Conservation (phyloP, 805 yeast genomes). For the Kuraishia borneana region DNA sequence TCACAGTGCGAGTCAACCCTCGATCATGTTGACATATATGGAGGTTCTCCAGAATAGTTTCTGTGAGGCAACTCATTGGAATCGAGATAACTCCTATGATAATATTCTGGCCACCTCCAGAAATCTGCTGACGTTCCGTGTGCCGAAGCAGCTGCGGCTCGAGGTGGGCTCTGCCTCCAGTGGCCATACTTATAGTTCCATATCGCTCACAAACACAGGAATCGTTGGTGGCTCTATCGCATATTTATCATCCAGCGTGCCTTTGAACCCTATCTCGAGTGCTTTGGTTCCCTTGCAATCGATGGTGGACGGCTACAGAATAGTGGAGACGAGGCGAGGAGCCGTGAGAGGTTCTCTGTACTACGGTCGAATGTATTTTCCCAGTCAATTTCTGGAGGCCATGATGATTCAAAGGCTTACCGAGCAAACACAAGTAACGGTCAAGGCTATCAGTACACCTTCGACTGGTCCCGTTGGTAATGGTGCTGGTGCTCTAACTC, state of each 20-base stretch:
- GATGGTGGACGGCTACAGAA: conserved; percentile 57
- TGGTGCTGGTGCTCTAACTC: conserved; percentile 36
- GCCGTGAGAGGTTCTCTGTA: conserved; percentile 29
- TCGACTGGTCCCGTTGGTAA: conserved; percentile 5
- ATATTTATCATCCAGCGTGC: conserved; percentile 61
- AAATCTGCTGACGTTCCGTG: conserved; percentile 57
- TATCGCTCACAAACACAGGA: conserved; percentile 54
- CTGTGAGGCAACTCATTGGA: conserved; percentile 65
- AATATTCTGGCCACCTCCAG: conserved; percentile 63
- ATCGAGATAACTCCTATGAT: conserved; percentile 65
- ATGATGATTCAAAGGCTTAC: conserved; percentile 62
- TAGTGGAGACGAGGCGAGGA: conserved; percentile 34
- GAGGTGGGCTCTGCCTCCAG: conserved; percentile 64
- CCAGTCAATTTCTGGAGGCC: conserved; percentile 80
- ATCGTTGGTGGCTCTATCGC: conserved; percentile 73
- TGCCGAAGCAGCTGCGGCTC: conserved; percentile 58
- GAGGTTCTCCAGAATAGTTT: conserved; percentile 73
- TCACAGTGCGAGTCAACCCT: too few species aligned
- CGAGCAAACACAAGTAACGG: conserved; percentile 46
- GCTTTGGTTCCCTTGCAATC: conserved; percentile 47
- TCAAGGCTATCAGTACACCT: conserved; percentile 65
- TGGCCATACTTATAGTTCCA: conserved; percentile 57
- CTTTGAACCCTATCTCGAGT: conserved; percentile 40
- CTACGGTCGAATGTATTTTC: conserved; percentile 84
- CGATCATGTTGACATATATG: conserved; percentile 86